phyloP scores from a whole-genome alignment of 495 filamentous ascomycete genomes.

The Ramalina intermedia region DNA sequence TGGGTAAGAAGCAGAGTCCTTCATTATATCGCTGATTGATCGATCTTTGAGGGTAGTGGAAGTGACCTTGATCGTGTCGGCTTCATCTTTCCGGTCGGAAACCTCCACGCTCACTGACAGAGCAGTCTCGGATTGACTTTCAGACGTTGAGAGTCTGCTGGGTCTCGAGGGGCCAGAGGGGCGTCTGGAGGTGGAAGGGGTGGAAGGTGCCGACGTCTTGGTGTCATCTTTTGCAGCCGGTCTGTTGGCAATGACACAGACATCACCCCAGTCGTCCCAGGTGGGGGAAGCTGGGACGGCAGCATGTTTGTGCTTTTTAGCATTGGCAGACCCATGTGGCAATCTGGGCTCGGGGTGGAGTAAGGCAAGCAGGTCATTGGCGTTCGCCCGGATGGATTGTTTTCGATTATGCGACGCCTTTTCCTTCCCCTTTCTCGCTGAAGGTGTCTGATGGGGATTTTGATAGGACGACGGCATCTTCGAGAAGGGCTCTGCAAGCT shows the following conservation, averaged over 20 bases:
- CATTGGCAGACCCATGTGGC: slow-evolving; percentile 29
- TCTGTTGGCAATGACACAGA: slow-evolving; percentile 52
- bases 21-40: slow-evolving; percentile 53
- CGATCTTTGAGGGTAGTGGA: slow-evolving; percentile 44
- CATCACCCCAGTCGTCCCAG: slow-evolving; percentile 57
- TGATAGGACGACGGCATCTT: slow-evolving; percentile 39
- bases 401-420: slow-evolving; percentile 28
- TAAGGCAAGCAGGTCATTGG: slow-evolving; percentile 64
- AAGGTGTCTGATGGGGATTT: slow-evolving; percentile 28
- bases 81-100: slow-evolving; percentile 19
- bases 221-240: slow-evolving; percentile 15
- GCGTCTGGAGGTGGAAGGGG: slow-evolving; percentile 36
- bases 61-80: slow-evolving; percentile 53
- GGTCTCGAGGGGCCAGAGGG: slow-evolving; percentile 22
- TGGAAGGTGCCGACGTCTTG: slow-evolving; percentile 23
- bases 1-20: slow-evolving; percentile 47
- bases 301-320: slow-evolving; percentile 17
- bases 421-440: slow-evolving; percentile 54
- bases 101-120: slow-evolving; percentile 20
- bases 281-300: slow-evolving; percentile 14
- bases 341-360: slow-evolving; percentile 35
- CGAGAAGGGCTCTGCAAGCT: slow-evolving; percentile 67
- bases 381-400: slow-evolving; percentile 34
- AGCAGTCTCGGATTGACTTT: slow-evolving; percentile 31
- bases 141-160: slow-evolving; percentile 31